Percentiles rank a stretch among this genome's conserved stretches.
phyloP scores from a whole-genome alignment of 495 filamentous ascomycete genomes.

The Gamarada debralockiae region DNA sequence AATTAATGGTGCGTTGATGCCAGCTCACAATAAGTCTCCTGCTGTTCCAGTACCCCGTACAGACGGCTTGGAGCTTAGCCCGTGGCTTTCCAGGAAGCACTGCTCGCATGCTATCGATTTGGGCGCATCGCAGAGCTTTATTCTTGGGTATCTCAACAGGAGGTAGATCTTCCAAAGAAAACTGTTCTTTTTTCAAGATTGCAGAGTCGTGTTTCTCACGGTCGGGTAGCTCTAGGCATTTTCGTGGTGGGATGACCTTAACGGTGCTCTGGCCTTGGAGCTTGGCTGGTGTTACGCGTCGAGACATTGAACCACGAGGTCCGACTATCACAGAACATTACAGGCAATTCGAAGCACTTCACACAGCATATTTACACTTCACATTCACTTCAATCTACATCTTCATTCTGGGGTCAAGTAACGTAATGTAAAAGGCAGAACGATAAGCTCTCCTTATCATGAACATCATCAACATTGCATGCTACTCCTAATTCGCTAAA shows the following conservation, averaged over 20 bases:
- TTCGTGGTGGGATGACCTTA: too few species aligned
- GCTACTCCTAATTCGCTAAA: constrained; percentile 7
- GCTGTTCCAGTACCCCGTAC: constrained; percentile 77
- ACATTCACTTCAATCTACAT: too few species aligned
- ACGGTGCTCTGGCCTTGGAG: background rate
- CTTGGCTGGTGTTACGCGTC: too few species aligned
- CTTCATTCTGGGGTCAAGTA: too few species aligned
- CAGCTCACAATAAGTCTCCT: constrained; percentile 71
- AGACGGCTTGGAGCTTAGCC: constrained; percentile 85
- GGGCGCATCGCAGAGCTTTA: constrained; percentile 14
- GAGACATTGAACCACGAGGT: background rate
- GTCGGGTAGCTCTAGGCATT: too few species aligned
- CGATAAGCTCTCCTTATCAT: constrained; percentile 7
- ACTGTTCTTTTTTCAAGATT: background rate
- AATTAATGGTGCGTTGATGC: background rate
- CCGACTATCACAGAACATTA: too few species aligned
- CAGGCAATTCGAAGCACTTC: background rate
- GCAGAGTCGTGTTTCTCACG: background rate
- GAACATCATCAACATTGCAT: background rate
- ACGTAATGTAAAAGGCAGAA: background rate
- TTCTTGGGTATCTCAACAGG: background rate
- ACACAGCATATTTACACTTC: background rate
- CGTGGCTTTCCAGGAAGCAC: constrained; percentile 89
- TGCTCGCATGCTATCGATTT: constrained; percentile 53
- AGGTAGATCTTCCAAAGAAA: background rate